Base-by-base conservation (phyloP, 73 alveolate genomes). In the Urostyla sp. region DNA sequence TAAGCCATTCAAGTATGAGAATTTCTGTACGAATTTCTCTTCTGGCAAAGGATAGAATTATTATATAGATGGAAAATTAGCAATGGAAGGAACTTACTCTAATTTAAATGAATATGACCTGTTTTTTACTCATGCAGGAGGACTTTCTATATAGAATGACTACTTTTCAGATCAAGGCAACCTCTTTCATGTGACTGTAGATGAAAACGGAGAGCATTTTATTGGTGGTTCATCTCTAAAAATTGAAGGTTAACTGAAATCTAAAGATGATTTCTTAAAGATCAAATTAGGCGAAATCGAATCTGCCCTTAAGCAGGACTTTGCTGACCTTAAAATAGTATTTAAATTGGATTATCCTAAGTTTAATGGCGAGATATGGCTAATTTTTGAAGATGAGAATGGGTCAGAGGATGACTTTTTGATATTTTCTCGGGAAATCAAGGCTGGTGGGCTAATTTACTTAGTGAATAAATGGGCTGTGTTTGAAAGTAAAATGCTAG, bases 341-440 rank as follows among this genome's bases (percentile, higher is more conserved):
- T 59, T 59, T 32, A 59, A 37, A 23, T 3, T 59, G 3, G 34
- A 35, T 31, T 31, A 59, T 59, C 31, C 31, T 7, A 7, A 8
- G 21, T 31, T 37, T 23, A 59, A 37, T 6, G 80, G 59, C 3
- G 8, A 2, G 4, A 24, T 43, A 21, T 59, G 51, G 3, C 6
- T 66, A 6, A 46, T 43, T 5, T n/a, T 18, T 11, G 66, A 43
- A 66, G 40, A 43, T 16, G 45, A 44, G 10, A 57, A 60, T 11
- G 80, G 43, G 46, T 10, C 44, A 13, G 63, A 66, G 27, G n/a
- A n/a, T n/a, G n/a, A n/a, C n/a, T n/a, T n/a, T n/a, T n/a, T n/a
- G n/a, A 66, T 43, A 66, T 66, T 66, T 59, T 35, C 16, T 31
- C 6, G 10, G 55, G 76, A 59, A 21, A 59, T 59, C 16, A 59